Conservation (phyloP, 306 rosid species). For the Pueraria montana region DNA sequence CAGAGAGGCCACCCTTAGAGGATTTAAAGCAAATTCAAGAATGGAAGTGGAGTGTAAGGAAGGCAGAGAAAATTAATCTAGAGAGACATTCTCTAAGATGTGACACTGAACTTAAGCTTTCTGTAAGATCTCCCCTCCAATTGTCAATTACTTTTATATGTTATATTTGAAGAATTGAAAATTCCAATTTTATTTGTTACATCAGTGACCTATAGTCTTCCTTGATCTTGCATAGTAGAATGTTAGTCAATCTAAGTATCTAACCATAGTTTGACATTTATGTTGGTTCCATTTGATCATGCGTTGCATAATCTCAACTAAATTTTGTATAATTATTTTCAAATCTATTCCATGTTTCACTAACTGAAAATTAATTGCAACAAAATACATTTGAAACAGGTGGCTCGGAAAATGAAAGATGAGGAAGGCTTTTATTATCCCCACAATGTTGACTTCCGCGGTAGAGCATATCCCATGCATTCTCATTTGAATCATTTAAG, state of each 20-base stretch:
- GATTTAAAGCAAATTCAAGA: slow-evolving; percentile 75
- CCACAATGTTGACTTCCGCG: slow-evolving; percentile 91
- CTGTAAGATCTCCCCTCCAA: slow-evolving; percentile 66
- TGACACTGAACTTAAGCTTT: slow-evolving; percentile 87
- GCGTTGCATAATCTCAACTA: slow-evolving; percentile 11
- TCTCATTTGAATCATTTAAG: slow-evolving; percentile 89
- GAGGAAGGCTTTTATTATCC: slow-evolving; percentile 93
- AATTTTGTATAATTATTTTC: slow-evolving; percentile 4
- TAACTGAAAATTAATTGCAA: slow-evolving; percentile 28
- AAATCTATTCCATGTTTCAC: slow-evolving; percentile 30
- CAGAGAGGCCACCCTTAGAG: slow-evolving; percentile 68
- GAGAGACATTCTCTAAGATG: slow-evolving; percentile 91
- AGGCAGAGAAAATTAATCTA: slow-evolving; percentile 80
- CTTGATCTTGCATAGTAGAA: not conserved
- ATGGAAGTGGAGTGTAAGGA: slow-evolving; percentile 80
- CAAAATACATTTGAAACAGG: slow-evolving; percentile 62
- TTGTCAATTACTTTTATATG: not conserved
- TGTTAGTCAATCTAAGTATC: not conserved
- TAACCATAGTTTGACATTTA: not conserved
- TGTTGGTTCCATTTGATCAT: not conserved
- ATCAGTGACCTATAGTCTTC: slow-evolving; percentile 20
- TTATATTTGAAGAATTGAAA: too few species aligned
- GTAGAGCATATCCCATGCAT: slow-evolving; percentile 96
- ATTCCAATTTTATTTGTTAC: too few species aligned
- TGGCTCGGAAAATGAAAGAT: slow-evolving; percentile 82